Evolutionary conservation across 179 eudicot genomes (phyloP), one percentile per base, ranked within the genome.

Genomic region (Corrigiola litoralis): DNA sequence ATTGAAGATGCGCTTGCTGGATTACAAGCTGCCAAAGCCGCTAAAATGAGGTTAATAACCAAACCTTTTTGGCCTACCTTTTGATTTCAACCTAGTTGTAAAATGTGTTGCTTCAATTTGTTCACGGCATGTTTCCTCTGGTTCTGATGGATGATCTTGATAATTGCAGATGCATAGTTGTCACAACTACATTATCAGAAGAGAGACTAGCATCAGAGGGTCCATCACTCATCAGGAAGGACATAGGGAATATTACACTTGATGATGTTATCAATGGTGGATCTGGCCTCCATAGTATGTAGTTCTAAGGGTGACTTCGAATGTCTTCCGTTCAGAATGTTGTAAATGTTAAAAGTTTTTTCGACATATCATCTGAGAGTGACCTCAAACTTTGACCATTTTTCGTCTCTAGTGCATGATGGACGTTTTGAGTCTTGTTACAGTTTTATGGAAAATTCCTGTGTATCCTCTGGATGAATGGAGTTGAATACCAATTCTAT

Each of bases 1-100:
- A 94, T 94, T 78, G 99, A 94, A 85, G 99, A 94, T 71, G 99
- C 99, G 48, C 79, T 90, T 66, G 99, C 99, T 40, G 99, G 99
- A 66, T 82, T 94, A 58, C 95, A 94, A 81, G 99, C 99, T 68
- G 99, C 99, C 69, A 80, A 86, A 32, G 86, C 99, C 18, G 97
- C 99, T 54, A 63, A 83, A 61, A 94, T 94, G 97, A 94, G 99
- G 99, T 90, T 73, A 59, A 32, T 60, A n/a, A 55, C 28, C 3
- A 12, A 13, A 33, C n/a, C 42, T 51, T 29, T 16, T 74, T 37
- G 54, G 17, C 38, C 6, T 13, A 18, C 28, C 6, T 34, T 57
- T 36, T 9, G 16, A 51, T 59, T 17, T 23, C 50, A 20, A 36
- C 4, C 18, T 46, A 0, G 58, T 11, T 42, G 34, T 47, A 38